Evolutionary conservation across 2,329 filamentous ascomycete genomes (phyloP).

Genomic region (Talaromyces marneffei): DNA sequence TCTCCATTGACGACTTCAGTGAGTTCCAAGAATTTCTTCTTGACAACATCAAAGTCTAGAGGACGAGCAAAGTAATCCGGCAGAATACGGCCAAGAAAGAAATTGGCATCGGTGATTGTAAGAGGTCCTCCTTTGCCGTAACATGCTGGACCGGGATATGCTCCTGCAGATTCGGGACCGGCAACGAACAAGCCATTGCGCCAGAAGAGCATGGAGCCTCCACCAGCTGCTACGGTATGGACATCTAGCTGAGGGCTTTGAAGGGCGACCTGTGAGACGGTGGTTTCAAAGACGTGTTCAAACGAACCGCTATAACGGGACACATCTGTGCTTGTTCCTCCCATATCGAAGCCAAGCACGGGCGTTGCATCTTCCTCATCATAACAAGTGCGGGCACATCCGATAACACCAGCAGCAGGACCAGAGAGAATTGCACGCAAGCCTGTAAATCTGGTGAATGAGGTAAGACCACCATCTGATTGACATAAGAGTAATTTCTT

Average conservation of each 20-base stretch:
- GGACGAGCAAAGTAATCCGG: slow-evolving; percentile 61
- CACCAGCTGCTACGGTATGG: slow-evolving; percentile 87
- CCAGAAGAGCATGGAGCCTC: slow-evolving; percentile 65
- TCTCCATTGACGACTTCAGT: slow-evolving; percentile 39
- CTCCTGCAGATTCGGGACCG: slow-evolving; percentile 80
- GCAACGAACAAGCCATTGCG: slow-evolving; percentile 82
- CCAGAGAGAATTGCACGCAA: slow-evolving; percentile 79
- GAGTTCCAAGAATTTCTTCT: slow-evolving; percentile 39
- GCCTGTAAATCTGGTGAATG: slow-evolving; percentile 60
- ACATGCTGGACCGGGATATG: slow-evolving; percentile 83
- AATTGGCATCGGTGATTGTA: slow-evolving; percentile 89
- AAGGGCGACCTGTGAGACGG: slow-evolving; percentile 85
- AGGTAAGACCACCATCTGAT: slow-evolving; percentile 64
- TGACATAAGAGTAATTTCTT: slow-evolving; percentile 73
- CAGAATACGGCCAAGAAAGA: slow-evolving; percentile 74
- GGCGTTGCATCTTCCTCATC: slow-evolving; percentile 72
- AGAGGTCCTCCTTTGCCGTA: slow-evolving; percentile 85
- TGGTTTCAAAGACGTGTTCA: slow-evolving; percentile 89
- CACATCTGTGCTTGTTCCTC: slow-evolving; percentile 81
- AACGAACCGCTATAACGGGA: slow-evolving; percentile 80
- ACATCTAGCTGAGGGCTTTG: slow-evolving; percentile 87
- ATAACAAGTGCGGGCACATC: slow-evolving; percentile 85
- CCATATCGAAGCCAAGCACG: slow-evolving; percentile 94
- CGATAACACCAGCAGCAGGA: slow-evolving; percentile 82
- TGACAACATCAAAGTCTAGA: slow-evolving; percentile 39